Evolutionary conservation across 139 green algal species (phyloP), one percentile per base, ranked within the genome.

Genomic region (Gonium pectorale): DNA sequence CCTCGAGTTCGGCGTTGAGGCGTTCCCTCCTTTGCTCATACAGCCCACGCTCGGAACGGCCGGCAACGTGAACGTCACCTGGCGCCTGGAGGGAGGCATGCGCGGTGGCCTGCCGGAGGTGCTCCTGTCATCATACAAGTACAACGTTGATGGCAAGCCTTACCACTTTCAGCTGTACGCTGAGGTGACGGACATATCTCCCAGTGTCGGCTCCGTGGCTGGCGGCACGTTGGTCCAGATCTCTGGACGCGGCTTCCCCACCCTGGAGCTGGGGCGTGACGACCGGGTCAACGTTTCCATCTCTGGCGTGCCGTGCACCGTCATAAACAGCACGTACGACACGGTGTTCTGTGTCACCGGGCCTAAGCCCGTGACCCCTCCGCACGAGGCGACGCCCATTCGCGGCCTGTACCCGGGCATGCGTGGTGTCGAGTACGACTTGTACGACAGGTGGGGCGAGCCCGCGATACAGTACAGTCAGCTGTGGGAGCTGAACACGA

Each of bases 141-240:
- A 90, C 40, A 67, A 79, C 33, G 46, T 59, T 5, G 59, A 69
- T 43, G 80, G 81, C 46, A 44, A 24, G 27, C 72, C 83, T 29
- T 91, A 91, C 88, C 62, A 83, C 37, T 91, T 91, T 60, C 83
- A 89, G 71, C 79, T 91, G 44, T 80, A 89, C 44, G 40, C 88
- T 0, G 79, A 83, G 70, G 84, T 91, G 0, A 64, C 41, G 17
- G 79, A 35, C 31, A 64, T 91, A 27, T 67, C 41, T 4, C 87
- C 87, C 22, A 7, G n/a, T 31, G 35, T 33, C 8, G 87, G 87
- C 62, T 89, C 82, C 33, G 66, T 60, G 17, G 72, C 74, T 0
- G 86, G 86, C 43, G 87, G 87, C 51, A 88, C 81, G 1, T 43
- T 64, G 26, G 13, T 90, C 2, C 56, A 15, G 8, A 75, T 90